Conservation (phyloP, 2,329 filamentous ascomycete species). For the Ceratocystiopsis sp. region DNA sequence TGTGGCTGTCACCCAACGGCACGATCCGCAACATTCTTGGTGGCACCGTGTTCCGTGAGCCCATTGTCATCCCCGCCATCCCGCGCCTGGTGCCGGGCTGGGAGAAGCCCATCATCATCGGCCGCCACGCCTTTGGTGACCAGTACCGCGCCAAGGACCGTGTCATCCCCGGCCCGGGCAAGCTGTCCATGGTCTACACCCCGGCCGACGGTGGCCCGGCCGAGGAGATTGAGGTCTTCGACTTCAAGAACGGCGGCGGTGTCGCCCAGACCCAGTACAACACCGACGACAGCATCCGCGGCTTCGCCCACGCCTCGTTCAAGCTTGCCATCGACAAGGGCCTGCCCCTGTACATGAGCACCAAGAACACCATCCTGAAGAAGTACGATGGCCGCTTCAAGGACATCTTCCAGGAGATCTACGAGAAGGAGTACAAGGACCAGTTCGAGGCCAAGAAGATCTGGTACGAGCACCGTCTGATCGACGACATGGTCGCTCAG, state of each 20-base stretch:
- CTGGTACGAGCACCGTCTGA: constrained; percentile 98
- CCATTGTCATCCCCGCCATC: constrained; percentile 87
- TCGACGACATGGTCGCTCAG: constrained; percentile 99
- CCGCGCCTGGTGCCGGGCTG: constrained; percentile 89
- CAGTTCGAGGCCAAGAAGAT: constrained; percentile 83
- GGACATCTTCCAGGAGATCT: constrained; percentile 98
- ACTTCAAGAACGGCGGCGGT: constrained; percentile 74
- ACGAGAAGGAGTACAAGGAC: constrained; percentile 70
- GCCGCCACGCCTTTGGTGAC: constrained; percentile 94
- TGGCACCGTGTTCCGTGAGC: constrained; percentile 97
- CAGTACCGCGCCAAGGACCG: constrained; percentile 95
- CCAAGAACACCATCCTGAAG: constrained; percentile 99
- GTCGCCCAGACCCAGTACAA: constrained; percentile 96
- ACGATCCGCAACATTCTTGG: constrained; percentile 62
- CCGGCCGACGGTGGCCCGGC: constrained; percentile 62
- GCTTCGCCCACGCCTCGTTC: constrained; percentile 93
- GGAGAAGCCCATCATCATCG: constrained; percentile 99
- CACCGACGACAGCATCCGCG: constrained; percentile 85
- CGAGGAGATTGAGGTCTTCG: constrained; percentile 74
- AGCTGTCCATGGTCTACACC: constrained; percentile 87
- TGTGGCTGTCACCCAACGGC: constrained; percentile 98
- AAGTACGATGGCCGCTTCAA: constrained; percentile 98
- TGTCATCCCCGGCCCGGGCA: constrained; percentile 68
- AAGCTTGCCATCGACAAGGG: constrained; percentile 80
- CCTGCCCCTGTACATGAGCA: constrained; percentile 97